phyloP scores from a whole-genome alignment of 2,329 filamentous ascomycete genomes.

The Penicillium nordicum region DNA sequence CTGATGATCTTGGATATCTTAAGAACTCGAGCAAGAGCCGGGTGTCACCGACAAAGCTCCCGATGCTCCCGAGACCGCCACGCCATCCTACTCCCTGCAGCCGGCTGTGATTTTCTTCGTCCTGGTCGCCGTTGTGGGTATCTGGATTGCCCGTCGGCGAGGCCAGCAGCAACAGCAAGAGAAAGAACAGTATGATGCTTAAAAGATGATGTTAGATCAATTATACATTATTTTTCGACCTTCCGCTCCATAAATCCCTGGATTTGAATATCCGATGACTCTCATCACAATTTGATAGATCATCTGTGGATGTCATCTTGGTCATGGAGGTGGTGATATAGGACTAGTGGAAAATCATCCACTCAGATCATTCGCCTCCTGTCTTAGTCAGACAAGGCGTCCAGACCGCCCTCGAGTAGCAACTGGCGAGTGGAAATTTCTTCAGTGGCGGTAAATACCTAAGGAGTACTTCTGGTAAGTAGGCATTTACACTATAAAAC shows the following conservation, averaged over 20 bases:
- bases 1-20: slow-evolving; percentile 33
- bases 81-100: slow-evolving; percentile 15
- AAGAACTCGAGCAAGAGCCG: slow-evolving; percentile 20
- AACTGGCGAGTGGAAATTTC: slow-evolving; percentile 19
- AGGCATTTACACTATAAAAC: not conserved
- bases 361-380: slow-evolving; percentile 3
- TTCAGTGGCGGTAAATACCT: slow-evolving; percentile 13
- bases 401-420: slow-evolving; percentile 9
- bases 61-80: slow-evolving; percentile 1
- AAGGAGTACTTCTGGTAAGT: not conserved
- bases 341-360: slow-evolving; percentile 1
- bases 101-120: slow-evolving; percentile 18
- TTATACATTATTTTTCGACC: not conserved
- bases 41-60: slow-evolving; percentile 8
- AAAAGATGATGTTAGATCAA: not conserved
- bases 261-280: not conserved
- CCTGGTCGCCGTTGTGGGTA: slow-evolving; percentile 18
- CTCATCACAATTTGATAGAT: not conserved
- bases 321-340: slow-evolving; percentile 6
- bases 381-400: slow-evolving; percentile 14
- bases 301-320: not conserved
- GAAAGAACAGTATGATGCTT: slow-evolving; percentile 17
- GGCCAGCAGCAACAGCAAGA: slow-evolving; percentile 14
- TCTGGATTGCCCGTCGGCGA: slow-evolving; percentile 19
- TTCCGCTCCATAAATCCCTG: not conserved